Evolutionary conservation across 768 basidiomycete genomes (phyloP).

Genomic region (Piloderma croceum): DNA sequence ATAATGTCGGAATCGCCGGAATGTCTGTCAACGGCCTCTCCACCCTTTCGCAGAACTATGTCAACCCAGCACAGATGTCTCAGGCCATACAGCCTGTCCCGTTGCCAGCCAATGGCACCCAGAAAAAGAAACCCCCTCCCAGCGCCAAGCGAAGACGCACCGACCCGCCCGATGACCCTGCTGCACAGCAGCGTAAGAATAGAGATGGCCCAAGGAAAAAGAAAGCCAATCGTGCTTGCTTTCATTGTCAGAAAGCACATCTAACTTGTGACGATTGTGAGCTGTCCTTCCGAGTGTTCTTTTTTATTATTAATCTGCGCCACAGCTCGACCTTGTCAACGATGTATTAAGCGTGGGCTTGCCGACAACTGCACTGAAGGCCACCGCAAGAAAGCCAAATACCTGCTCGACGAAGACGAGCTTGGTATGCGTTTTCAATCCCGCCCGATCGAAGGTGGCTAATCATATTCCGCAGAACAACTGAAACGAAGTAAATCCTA

Average conservation of each 20-base stretch:
- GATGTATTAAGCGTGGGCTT: slow-evolving; percentile 92
- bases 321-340: slow-evolving; percentile 89
- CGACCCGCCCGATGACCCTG: slow-evolving; percentile 52
- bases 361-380: slow-evolving; percentile 88
- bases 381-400: slow-evolving; percentile 96
- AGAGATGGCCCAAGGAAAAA: slow-evolving; percentile 87
- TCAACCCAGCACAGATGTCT: slow-evolving; percentile 39
- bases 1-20: slow-evolving; percentile 33
- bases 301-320: slow-evolving; percentile 4
- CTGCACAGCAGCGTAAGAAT: slow-evolving; percentile 47
- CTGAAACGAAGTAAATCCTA: slow-evolving; percentile 44
- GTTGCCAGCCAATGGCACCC: slow-evolving; percentile 16
- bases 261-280: slow-evolving; percentile 97
- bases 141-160: slow-evolving; percentile 57
- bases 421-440: slow-evolving; percentile 70
- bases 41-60: slow-evolving; percentile 27
- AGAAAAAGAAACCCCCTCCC: slow-evolving; percentile 37
- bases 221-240: slow-evolving; percentile 90
- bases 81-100: slow-evolving; percentile 34
- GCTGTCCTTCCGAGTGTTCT: slow-evolving; percentile 26
- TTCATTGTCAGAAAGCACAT: slow-evolving; percentile 95
- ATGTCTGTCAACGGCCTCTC: slow-evolving; percentile 30
- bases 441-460: too few species aligned
- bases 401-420: slow-evolving; percentile 90
- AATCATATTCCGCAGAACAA: slow-evolving; percentile 42